Percentiles rank a stretch among this genome's conserved stretches.
Evolutionary conservation across 768 basidiomycete genomes (phyloP).

Genomic region (Lyophyllum semitale): DNA sequence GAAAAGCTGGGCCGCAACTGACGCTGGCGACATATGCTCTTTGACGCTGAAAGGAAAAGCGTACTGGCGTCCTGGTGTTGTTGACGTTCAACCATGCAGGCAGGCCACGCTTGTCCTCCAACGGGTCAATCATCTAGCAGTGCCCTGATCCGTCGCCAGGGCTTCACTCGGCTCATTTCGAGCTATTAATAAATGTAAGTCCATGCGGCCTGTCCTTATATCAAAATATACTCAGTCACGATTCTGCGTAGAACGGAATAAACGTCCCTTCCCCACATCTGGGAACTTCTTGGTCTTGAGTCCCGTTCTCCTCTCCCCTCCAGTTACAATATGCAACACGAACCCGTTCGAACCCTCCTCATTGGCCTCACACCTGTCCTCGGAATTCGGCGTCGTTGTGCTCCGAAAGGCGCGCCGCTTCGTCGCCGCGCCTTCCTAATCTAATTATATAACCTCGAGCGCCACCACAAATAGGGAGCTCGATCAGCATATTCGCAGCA

Average conservation of each 20-base stretch:
- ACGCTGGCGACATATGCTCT: constrained; percentile 14
- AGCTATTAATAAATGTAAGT: constrained; percentile 19
- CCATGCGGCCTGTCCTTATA: no score
- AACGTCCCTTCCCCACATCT: neutral
- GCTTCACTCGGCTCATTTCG: constrained; percentile 24
- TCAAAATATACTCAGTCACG: no score
- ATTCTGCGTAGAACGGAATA: no score
- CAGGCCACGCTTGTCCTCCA: constrained; percentile 18
- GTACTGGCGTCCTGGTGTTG: constrained; percentile 25
- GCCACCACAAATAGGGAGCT: constrained; percentile 7
- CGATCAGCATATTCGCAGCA: constrained; percentile 7
- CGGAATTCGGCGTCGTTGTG: constrained; percentile 10
- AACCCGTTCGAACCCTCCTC: constrained; percentile 13
- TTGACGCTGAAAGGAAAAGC: constrained; percentile 20
- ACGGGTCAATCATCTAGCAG: neutral
- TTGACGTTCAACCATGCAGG: constrained; percentile 18
- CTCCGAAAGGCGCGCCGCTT: constrained; percentile 19
- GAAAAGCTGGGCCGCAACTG: constrained; percentile 21
- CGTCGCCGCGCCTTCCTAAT: constrained; percentile 12
- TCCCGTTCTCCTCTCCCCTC: constrained; percentile 17
- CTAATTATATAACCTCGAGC: constrained; percentile 9
- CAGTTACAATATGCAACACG: constrained; percentile 8
- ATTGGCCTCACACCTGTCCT: constrained; percentile 17
- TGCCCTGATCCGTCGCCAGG: constrained; percentile 26
- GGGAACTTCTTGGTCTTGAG: constrained; percentile 14